Base-by-base conservation (phyloP, 2,329 filamentous ascomycete species). In the Trichoderma atrobrunneum region DNA sequence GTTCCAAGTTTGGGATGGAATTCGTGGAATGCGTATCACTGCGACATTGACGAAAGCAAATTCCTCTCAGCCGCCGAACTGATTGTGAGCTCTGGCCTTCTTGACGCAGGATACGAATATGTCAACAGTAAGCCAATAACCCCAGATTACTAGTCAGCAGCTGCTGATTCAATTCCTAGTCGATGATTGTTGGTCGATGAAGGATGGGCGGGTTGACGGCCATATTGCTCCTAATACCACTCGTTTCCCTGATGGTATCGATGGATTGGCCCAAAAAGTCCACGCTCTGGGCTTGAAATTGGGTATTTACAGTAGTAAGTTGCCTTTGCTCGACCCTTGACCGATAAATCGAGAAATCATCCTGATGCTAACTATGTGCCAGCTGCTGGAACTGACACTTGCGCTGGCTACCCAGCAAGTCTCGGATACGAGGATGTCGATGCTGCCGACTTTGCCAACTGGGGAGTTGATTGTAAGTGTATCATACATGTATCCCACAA, bases 131-230 rank as follows among this genome's bases (percentile, higher is more conserved):
- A 69, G 73, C 36, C 10, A 8, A 7, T 36, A 7, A 3, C 18
- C n/a, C n/a, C 16, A 10, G 16, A 12, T 5, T n/a, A 32, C 67
- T 16, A 43, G 28, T 30, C 0, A 11, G 16, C 14, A 16, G 30
- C 30, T 28, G 26, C 3, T 67, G 6, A 72, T 7, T 6, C 30
- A 26, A n/a, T n/a, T 48, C 12, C 1, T 24, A 74, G 74, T 89
- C 72, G 89, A 91, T 78, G 90, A 91, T 77, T 91, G 89, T 80
- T 92, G 86, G 87, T 84, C 83, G 8, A 74, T 84, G 70, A 84
- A 86, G 74, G 87, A 83, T 0, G 75, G 81, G 1, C 79, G 84
- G 54, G 73, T 70, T 14, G 39, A 74, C 16, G 72, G 72, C 12
- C 74, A 74, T 48, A 82, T 89, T 5, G 77, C 85, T 4, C 82